A percentile compares a stretch with the other conserved stretches of the same genome.
Conservation (phyloP, 2,329 filamentous ascomycete genomes). For the Seiridium unicorne region DNA sequence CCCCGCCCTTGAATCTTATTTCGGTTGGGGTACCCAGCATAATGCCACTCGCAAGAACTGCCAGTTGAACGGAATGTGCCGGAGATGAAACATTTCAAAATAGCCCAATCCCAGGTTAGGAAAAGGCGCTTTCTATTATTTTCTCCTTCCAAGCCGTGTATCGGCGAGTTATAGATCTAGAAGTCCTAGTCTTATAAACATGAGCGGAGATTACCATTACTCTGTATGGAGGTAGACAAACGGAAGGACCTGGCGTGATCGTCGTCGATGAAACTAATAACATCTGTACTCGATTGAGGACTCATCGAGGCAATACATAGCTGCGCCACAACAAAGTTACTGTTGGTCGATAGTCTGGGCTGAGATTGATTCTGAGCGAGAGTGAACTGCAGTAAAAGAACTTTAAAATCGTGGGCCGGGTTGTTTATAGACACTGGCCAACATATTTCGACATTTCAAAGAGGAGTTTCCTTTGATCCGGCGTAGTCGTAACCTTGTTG, state of each 20-base stretch:
- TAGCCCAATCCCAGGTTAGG: not conserved
- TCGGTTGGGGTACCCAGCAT: too few relatives aligned
- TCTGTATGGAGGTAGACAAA: not conserved
- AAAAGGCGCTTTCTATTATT: not conserved
- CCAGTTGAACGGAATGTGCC: not conserved
- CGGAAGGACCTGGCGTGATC: not conserved
- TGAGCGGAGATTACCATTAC: not conserved
- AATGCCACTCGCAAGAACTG: not conserved
- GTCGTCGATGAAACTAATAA: not conserved
- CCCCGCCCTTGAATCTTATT: too few relatives aligned
- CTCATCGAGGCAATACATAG: not conserved
- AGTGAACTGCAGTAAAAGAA: too few relatives aligned
- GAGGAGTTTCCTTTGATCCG: too few relatives aligned
- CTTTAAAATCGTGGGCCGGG: too few relatives aligned
- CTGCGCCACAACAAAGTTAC: not conserved
- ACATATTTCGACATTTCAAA: too few relatives aligned
- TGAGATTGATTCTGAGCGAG: not conserved
- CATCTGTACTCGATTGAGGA: not conserved
- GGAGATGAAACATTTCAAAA: not conserved
- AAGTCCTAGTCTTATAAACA: not conserved
- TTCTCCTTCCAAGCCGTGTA: not conserved
- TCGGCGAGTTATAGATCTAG: not conserved
- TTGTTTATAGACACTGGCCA: too few relatives aligned
- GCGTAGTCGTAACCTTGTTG: too few relatives aligned
- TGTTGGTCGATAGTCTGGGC: not conserved